These are phyloP conservation scores for Amoebophrya sp. DNA, from an alignment of 169 alveolate genomes.

Conservation along the genomic window DNA sequence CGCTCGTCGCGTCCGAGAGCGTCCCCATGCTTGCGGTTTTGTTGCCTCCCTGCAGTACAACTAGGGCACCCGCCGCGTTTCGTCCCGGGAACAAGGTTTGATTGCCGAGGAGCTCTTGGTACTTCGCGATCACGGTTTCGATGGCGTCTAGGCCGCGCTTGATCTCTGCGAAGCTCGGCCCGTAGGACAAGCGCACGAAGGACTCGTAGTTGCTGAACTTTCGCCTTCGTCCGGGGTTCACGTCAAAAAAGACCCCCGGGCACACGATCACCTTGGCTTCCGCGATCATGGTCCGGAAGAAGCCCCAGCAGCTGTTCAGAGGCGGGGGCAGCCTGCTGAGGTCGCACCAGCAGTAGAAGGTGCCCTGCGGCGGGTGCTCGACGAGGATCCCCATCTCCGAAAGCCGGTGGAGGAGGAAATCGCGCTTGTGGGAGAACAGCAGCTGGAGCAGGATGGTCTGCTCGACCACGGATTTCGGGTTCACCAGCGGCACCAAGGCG, in stretches of 20 bases:
- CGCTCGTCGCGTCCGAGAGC: no score
- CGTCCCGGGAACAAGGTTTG: no score
- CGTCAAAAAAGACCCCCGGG: not conserved
- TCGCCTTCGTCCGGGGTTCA: not conserved
- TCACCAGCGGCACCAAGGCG: not conserved
- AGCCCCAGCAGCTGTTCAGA: not conserved
- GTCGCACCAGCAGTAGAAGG: conserved; percentile 3
- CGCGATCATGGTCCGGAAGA: not conserved
- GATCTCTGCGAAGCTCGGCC: not conserved
- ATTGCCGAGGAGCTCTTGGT: no score
- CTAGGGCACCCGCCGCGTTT: no score
- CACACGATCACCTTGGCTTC: not conserved
- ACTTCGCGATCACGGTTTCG: not conserved
- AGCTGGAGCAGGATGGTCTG: not conserved
- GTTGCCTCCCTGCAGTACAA: no score
- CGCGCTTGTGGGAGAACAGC: not conserved
- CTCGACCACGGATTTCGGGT: not conserved
- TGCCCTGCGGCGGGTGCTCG: not conserved
- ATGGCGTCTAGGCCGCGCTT: not conserved
- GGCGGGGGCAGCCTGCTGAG: not conserved
- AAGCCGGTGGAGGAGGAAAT: not conserved
- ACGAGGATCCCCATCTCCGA: not conserved
- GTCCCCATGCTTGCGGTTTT: no score
- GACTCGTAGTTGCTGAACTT: not conserved
- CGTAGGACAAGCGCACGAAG: not conserved